Evolutionary conservation across 371 early-diverging fungal species (phyloP).

Genomic region (Mortierella polycephala): DNA sequence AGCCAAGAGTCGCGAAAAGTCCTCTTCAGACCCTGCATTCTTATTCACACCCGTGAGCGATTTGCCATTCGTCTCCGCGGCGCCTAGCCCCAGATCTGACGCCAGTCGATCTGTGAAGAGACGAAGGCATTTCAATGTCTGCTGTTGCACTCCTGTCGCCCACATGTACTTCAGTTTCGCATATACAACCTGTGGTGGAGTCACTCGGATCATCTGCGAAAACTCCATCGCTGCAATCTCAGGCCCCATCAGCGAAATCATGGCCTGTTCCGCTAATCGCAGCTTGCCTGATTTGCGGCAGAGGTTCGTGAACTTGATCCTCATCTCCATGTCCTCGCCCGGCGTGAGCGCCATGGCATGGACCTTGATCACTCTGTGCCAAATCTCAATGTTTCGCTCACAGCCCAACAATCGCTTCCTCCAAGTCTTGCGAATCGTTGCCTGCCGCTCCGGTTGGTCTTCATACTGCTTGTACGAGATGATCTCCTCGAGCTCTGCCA

Average conservation of each 20-base stretch:
- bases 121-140: constrained; percentile 66
- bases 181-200: constrained; percentile 87
- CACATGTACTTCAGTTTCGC: constrained; percentile 95
- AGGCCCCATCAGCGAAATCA: constrained; percentile 71
- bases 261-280: constrained; percentile 83
- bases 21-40: constrained; percentile 52
- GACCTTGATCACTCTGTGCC: constrained; percentile 93
- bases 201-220: constrained; percentile 37
- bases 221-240: constrained; percentile 30
- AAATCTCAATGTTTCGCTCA: constrained; percentile 95
- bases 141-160: constrained; percentile 76
- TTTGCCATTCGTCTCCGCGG: constrained; percentile 19
- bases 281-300: constrained; percentile 92
- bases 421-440: constrained; percentile 90
- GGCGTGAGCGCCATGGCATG: constrained; percentile 91
- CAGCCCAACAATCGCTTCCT: constrained; percentile 86
- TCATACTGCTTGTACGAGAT: constrained; percentile 86
- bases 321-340: constrained; percentile 91
- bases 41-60: constrained; percentile 19
- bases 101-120: constrained; percentile 71
- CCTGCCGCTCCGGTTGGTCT: constrained; percentile 84
- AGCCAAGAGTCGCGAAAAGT: constrained; percentile 74
- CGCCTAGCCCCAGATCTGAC: constrained; percentile 58
- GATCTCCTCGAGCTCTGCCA: constrained; percentile 97
- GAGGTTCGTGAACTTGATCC: constrained; percentile 95